Base-by-base conservation (phyloP, 805 yeast genomes). In the Metschnikowia sp. region DNA sequence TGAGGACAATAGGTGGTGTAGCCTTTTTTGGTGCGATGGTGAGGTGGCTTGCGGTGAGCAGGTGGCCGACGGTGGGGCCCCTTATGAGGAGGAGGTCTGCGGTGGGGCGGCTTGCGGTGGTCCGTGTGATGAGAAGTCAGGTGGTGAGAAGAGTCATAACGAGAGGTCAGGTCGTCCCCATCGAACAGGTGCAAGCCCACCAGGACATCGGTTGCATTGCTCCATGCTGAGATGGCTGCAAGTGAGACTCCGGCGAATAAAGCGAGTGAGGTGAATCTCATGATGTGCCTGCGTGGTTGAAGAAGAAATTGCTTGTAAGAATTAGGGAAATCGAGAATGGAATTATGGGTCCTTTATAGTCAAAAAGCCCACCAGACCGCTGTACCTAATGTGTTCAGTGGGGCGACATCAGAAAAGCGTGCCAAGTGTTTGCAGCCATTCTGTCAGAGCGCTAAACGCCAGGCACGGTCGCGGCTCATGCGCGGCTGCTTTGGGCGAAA, bases 1-100 rank as follows among this genome's bases (percentile, higher is more conserved):
- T 47, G 56, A 48, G 75, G 74, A 53, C 75, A 70, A 66, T 62
- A 69, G 49, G 74, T 70, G 54, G 66, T 60, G 63, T 53, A 69
- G 47, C 59, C 71, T 47, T 72, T 70, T 9, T 35, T 42, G 12
- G 40, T 22, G 34, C 28, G 44, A 19, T 34, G 37, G 13, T 15
- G 37, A 18, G 37, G 37, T 13, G 37, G 37, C 26, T 22, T 22
- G 26, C 26, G 26, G 26, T 22, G 26, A 22, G 26, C 8, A 29
- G 8, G 8, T 39, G 40, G 8, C 31, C 30, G 36, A 37, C 46
- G 11, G 10, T 22, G 13, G 41, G 41, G 29, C 36, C 46, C 19
- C 28, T 36, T 8, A 40, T 13, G n/a, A 43, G 40, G 13, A 22
- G 18, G 15, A 39, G 37, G 26, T 40, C 46, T 31, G 37, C 7